Evolutionary conservation across 2,329 filamentous ascomycete species (phyloP), one percentile per base, ranked within the genome.

Genomic region (Knufia fluminis): DNA sequence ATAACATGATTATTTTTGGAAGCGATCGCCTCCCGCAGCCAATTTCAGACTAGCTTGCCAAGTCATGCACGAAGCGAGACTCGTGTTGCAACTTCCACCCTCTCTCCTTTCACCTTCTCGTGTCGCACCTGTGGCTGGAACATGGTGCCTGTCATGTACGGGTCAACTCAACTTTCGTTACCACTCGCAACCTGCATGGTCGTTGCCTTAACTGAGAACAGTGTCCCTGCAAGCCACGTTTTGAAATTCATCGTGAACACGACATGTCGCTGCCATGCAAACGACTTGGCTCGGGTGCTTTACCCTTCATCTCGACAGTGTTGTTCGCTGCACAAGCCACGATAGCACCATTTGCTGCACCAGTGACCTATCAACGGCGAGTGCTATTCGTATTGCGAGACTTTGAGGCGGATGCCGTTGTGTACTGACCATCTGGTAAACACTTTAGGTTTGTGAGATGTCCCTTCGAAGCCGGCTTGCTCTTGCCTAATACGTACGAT

Each of bases 11-110:
- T 24, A 41, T 19, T 6, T 10, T 24, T 41, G 38, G 17, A 17
- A 41, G 38, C 16, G 38, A 38, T 14, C 24, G 24, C 4, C 40
- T 43, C 19, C 3, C 28, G 12, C 3, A 20, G 17, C 20, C 32
- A 16, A 4, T 38, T 46, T 24, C 4, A 38, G 44, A 20, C 12
- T 38, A 36, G 44, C 44, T 38, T 46, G 44, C 44, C 44, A 46
- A 46, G 44, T 23, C 16, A n/a, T 46, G 44, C 31, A 46, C 16
- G 44, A 46, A 22, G 44, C 44, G 44, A 46, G 44, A 35, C 24
- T 8, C 7, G 33, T 36, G 33, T 16, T 7, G n/a, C 33, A 6
- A 36, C 9, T 4, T 4, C 38, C 6, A 41, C 6, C 6, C 16
- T 17, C 19, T 8, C 22, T n/a, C 38, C 19, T 24, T 41, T 17